These are phyloP conservation scores for Pseudogymnoascus sp. DNA, from an alignment of 2,329 filamentous ascomycete genomes.

Conservation along the genomic window DNA sequence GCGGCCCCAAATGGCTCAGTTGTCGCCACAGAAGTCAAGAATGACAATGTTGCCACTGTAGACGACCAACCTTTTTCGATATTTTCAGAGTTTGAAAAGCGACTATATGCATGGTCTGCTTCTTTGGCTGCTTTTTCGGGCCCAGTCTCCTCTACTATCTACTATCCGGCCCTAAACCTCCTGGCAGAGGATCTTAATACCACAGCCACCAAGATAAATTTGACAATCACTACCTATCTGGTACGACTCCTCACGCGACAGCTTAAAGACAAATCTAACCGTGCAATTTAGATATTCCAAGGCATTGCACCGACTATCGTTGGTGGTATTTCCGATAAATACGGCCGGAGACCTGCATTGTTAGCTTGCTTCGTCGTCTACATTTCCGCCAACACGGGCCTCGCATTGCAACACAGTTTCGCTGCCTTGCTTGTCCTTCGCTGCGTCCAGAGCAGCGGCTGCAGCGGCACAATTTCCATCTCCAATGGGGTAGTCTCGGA, in stretches of 20 bases:
- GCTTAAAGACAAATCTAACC: constrained; percentile 15
- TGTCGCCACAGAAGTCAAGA: background rate
- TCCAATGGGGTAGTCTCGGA: constrained; percentile 55
- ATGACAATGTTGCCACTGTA: background rate
- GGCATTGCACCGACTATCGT: constrained; percentile 51
- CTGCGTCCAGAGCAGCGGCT: constrained; percentile 51
- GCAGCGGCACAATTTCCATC: constrained; percentile 52
- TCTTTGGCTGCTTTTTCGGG: constrained; percentile 14
- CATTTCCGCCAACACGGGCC: constrained; percentile 46
- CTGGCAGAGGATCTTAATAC: constrained; percentile 20
- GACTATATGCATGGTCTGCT: constrained; percentile 5
- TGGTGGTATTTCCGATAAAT: constrained; percentile 47
- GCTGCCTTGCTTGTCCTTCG: constrained; percentile 45
- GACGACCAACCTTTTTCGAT: background rate
- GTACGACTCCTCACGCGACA: background rate
- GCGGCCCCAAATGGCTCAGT: background rate
- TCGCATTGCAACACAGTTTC: constrained; percentile 42
- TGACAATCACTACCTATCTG: constrained; percentile 27
- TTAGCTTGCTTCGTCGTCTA: constrained; percentile 45
- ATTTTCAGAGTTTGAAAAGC: background rate
- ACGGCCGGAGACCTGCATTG: constrained; percentile 47
- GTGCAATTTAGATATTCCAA: constrained; percentile 43
- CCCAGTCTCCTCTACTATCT: constrained; percentile 19
- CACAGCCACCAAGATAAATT: constrained; percentile 22
- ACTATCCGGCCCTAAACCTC: constrained; percentile 22